Base-by-base conservation (phyloP, 768 basidiomycete genomes). In the Sistotremastrum niveocremeum region DNA sequence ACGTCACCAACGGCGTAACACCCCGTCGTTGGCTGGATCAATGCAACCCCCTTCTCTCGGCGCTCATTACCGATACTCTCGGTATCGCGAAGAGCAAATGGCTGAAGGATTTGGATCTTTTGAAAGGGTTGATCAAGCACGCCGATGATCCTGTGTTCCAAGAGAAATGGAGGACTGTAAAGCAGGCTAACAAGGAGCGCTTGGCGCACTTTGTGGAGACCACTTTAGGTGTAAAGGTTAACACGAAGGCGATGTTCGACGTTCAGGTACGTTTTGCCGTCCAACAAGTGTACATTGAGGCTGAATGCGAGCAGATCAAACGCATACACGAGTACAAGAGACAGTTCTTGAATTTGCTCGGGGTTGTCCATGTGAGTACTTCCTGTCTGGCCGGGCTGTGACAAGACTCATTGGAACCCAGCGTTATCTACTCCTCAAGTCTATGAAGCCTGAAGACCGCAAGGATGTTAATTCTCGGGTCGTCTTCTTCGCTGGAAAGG, bases 401-500 rank as follows among this genome's bases (percentile, higher is more conserved):
- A 36, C 11, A 32, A 34, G 31, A 8, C 39, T 34, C 31, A 29
- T 9, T 12, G 9, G n/a, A 38, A 38, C 52, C 39, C 59, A 90
- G 81, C 75, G 88, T 41, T 95, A 94, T 65, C 66, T 91, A 42
- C 65, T 63, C 7, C 62, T 95, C 62, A 97, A 97, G 68, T 70
- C 62, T 33, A 77, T 94, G 79, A 69, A 71, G 2, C 74, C 84
- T 0, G 80, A 64, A 31, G 79, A 95, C 60, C 76, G 84, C 56
- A 83, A 84, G 69, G 85, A 84, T 60, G 74, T 83, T 52, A 79
- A 75, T 53, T 84, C 79, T n/a, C 76, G 79, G 44, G 90, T 89
- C 12, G 83, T 89, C n/a, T 85, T 99, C 71, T 98, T 99, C 52
- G 94, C 89, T 33, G 94, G 95, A 51, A 97, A 97, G 62, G 91